These are phyloP conservation scores for Trichoderma sp. DNA, from an alignment of 2,329 filamentous ascomycete species.

Conservation along the genomic window DNA sequence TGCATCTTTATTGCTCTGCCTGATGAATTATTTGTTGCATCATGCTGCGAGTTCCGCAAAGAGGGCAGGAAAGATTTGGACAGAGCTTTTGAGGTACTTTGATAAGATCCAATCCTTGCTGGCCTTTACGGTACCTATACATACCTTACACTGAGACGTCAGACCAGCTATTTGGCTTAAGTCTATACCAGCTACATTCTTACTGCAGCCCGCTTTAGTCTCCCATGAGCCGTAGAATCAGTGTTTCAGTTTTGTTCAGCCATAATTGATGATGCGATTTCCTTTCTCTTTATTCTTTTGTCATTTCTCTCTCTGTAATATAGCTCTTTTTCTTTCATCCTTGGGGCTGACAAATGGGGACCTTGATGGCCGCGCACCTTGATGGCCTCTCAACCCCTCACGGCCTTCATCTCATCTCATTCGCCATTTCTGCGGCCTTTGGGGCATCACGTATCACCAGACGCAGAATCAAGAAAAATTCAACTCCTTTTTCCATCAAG, in stretches of 20 bases:
- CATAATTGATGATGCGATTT: neutral
- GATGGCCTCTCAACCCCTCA: slow-evolving; percentile 8
- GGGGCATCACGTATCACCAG: neutral
- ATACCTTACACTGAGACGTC: neutral
- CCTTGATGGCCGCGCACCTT: slow-evolving; percentile 24
- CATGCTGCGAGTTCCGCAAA: neutral
- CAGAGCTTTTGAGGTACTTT: neutral
- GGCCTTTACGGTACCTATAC: neutral
- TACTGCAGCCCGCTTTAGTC: neutral
- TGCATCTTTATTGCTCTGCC: neutral
- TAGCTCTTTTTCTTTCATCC: neutral
- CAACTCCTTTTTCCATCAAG: slow-evolving; percentile 8
- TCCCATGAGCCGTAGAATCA: neutral
- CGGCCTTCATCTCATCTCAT: neutral
- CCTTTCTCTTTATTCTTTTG: neutral
- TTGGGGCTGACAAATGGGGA: neutral
- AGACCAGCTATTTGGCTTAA: neutral
- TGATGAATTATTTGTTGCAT: neutral
- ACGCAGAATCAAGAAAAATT: neutral
- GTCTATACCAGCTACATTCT: no score
- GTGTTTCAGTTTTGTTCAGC: neutral
- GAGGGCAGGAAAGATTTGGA: neutral
- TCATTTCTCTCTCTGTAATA: neutral
- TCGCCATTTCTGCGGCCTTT: slow-evolving; percentile 8
- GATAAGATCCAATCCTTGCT: neutral